Evolutionary conservation across 192 early-diverging fungal species (phyloP), one percentile per base, ranked within the genome.

Genomic region (Backusella australiensis): DNA sequence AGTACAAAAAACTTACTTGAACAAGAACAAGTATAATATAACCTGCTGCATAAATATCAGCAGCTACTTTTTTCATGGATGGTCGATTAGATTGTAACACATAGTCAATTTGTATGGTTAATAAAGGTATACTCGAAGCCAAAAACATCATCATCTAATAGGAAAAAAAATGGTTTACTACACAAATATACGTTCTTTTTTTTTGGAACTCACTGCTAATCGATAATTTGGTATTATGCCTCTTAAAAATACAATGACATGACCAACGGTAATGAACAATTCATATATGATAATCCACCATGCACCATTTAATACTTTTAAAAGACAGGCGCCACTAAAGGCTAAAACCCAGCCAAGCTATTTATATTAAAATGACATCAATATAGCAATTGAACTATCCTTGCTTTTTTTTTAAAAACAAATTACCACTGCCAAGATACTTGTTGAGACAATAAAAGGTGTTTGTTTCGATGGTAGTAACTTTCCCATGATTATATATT

Each of bases 241-340:
- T 41, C 74, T 59, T 35, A 77, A 34, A 59, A 77, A 42, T 34
- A 53, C 17, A 53, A 67, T 32, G 34, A 53, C 0, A 46, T 56
- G 52, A 6, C 76, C 69, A 32, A 49, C 12, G n/a, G 56, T 36
- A 63, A 72, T 41, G 56, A 34, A 21, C 14, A 41, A 36, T 77
- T 77, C 69, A 67, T 77, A 77, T n/a, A 71, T 39, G 21, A 77
- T 36, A 29, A 77, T 66, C 76, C 76, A 77, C 76, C 76, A 77
- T 34, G 76, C 76, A 23, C 76, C 76, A 35, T 77, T 34, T 29
- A 77, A 23, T 12, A 72, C 76, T 26, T 71, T 71, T 72, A 77
- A 42, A 56, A 38, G 15, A 46, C 46, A 71, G 21, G 76, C 76
- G 1, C 76, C 76, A 21, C 53, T 46, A n/a, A 77, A 41, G 32